Evolutionary conservation across 2,329 filamentous ascomycete species (phyloP).

Genomic region (Fusarium transvaalense): DNA sequence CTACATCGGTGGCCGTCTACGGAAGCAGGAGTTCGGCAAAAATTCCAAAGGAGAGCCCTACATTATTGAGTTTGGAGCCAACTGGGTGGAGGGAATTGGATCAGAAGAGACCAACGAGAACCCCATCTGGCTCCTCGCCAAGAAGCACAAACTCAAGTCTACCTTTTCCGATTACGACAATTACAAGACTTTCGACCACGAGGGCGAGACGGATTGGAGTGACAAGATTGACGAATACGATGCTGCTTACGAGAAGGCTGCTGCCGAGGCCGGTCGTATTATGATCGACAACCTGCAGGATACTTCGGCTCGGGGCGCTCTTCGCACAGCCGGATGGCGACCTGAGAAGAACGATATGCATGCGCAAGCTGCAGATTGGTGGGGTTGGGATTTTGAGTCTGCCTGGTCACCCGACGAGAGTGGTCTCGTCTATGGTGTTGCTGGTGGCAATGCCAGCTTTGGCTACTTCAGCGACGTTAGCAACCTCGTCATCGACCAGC

Average conservation of each 20-base stretch:
- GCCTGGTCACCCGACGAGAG: constrained; percentile 67
- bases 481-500: constrained; percentile 70
- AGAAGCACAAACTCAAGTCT: constrained; percentile 69
- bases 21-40: constrained; percentile 68
- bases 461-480: constrained; percentile 72
- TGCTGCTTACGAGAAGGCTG: constrained; percentile 58
- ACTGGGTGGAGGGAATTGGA: constrained; percentile 64
- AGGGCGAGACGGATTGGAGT: constrained; percentile 64
- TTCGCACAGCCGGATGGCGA: constrained; percentile 72
- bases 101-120: constrained; percentile 59
- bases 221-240: constrained; percentile 65
- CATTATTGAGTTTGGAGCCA: constrained; percentile 74
- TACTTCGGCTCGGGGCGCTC: constrained; percentile 67
- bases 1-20: constrained; percentile 72
- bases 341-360: constrained; percentile 64
- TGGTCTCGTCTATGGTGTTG: constrained; percentile 66
- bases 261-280: constrained; percentile 68
- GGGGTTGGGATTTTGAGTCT: constrained; percentile 69
- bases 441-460: constrained; percentile 71
- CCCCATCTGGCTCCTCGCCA: constrained; percentile 71
- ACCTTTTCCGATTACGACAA: constrained; percentile 69
- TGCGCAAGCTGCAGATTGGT: constrained; percentile 70
- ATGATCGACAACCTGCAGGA: constrained; percentile 72
- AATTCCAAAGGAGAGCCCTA: constrained; percentile 64
- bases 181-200: constrained; percentile 71